Evolutionary conservation across 2,329 filamentous ascomycete species (phyloP), one percentile per base, ranked within the genome.

Genomic region (Monosporascus sp.): DNA sequence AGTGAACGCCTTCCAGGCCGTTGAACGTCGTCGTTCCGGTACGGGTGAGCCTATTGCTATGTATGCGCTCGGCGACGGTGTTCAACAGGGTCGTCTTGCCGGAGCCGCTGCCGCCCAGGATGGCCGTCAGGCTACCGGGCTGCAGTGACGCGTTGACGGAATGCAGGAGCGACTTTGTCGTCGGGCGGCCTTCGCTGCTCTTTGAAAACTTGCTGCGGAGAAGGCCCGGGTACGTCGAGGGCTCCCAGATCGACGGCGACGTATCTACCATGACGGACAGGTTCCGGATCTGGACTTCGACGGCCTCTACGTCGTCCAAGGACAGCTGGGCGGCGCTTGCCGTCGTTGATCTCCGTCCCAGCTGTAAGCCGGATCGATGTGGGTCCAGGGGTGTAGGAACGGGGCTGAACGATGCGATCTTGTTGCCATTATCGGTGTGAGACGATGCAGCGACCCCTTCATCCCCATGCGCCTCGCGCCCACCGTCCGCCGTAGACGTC

Each of bases 41-140:
- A 31, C 81, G 76, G 2, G 70, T 70, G 17, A 83, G 63, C 8
- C 78, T 70, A 0, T 74, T 69, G 60, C 79, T 82, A n/a, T 77
- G 74, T 66, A 90, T 82, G 37, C 88, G 79, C 58, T 87, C 82
- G 11, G 88, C 85, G 71, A 91, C 78, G 20, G 84, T 81, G 65
- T 90, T 91, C 37, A 91, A 73, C 53, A 88, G 70, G 0, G 84
- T 87, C 3, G 85, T 88, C 71, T 91, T 91, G 0, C 87, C 87
- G 2, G 83, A 87, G 20, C 88, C 87, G 63, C 84, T 87, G 3
- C 87, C 86, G 9, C 88, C 88, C 53, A 91, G 84, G 51, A 91
- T 90, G 8, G 88, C 88, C 0, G 87, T 90, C 41, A 92, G 69
- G 3, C 82, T 86, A 3, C 88, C 86, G 7, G 81, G 78, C 3